These are phyloP conservation scores for Rickenella mellea DNA, from an alignment of 768 basidiomycete genomes.

Conservation along the genomic window DNA sequence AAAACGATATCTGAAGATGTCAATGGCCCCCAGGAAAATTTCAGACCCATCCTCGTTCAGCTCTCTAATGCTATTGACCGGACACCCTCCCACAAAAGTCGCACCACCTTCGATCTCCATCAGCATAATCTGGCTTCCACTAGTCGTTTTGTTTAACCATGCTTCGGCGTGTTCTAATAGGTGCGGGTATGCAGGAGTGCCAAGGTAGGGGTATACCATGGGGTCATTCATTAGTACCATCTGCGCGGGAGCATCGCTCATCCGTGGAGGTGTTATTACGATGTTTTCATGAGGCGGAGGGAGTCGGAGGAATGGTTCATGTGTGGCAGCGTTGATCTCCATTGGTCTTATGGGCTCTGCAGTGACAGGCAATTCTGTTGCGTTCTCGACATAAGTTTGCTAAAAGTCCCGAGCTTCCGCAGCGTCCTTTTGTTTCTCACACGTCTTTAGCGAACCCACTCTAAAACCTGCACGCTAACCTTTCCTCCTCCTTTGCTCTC, in stretches of 20 bases:
- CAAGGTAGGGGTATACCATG: conserved; percentile 32
- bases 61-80: conserved; percentile 44
- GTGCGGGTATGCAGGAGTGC: conserved; percentile 47
- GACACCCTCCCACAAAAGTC: conserved; percentile 32
- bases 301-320: conserved; percentile 49
- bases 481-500: background rate
- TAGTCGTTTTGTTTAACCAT: conserved; percentile 16
- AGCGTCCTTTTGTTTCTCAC: no score
- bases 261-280: conserved; percentile 50
- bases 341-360: no score
- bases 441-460: no score
- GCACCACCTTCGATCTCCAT: conserved; percentile 10
- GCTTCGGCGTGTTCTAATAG: conserved; percentile 28
- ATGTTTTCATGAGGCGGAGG: conserved; percentile 39
- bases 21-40: conserved; percentile 38
- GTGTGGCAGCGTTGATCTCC: conserved; percentile 29
- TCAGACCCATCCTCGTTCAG: conserved; percentile 47
- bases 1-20: conserved; percentile 21
- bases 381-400: no score
- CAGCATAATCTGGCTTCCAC: conserved; percentile 16
- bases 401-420: no score
- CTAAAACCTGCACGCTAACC: background rate
- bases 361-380: no score
- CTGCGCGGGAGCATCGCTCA: conserved; percentile 28
- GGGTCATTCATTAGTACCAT: conserved; percentile 39